A percentile compares a stretch with the other conserved stretches of the same genome.
Evolutionary conservation across 2,329 filamentous ascomycete genomes (phyloP).

Genomic region (Colletotrichum tabaci): DNA sequence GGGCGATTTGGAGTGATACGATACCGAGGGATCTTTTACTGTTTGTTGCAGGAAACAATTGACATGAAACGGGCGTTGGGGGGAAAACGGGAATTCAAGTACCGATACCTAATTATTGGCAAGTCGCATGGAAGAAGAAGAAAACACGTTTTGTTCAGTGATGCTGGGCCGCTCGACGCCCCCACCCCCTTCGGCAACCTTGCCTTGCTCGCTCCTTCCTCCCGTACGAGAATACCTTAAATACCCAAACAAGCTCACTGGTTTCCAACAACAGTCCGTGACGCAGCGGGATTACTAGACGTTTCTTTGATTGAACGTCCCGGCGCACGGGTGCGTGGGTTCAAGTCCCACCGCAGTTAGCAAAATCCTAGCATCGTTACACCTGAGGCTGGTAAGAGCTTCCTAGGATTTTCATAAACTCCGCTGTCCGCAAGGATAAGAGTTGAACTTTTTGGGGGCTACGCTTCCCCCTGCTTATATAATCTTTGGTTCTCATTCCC

Average conservation of each 20-base stretch:
- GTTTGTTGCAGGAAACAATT: slow-evolving; percentile 21
- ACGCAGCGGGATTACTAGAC: slow-evolving; percentile 18
- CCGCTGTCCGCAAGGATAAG: not conserved
- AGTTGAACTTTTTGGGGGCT: slow-evolving; percentile 8
- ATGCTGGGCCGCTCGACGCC: not conserved
- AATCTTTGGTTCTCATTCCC: too few relatives aligned
- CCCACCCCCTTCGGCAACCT: not conserved
- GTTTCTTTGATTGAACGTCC: slow-evolving; percentile 21
- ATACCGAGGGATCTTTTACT: slow-evolving; percentile 28
- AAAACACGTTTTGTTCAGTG: slow-evolving; percentile 10
- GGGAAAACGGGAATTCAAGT: slow-evolving; percentile 36
- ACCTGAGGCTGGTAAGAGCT: slow-evolving; percentile 13
- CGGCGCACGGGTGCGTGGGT: slow-evolving; percentile 22
- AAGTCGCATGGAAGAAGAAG: slow-evolving; percentile 10
- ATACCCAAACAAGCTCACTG: not conserved
- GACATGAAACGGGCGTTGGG: slow-evolving; percentile 39
- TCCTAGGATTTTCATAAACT: slow-evolving; percentile 38
- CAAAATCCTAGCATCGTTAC: slow-evolving; percentile 26
- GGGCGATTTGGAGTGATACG: not conserved
- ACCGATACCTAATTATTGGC: slow-evolving; percentile 42
- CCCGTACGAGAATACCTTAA: not conserved
- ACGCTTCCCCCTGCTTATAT: too few relatives aligned
- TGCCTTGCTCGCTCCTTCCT: not conserved
- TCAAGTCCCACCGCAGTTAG: slow-evolving; percentile 23
- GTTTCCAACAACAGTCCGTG: slow-evolving; percentile 10